These are phyloP conservation scores for Ceratobasidium sp. DNA, from an alignment of 1,284 basidiomycete genomes.

Conservation along the genomic window DNA sequence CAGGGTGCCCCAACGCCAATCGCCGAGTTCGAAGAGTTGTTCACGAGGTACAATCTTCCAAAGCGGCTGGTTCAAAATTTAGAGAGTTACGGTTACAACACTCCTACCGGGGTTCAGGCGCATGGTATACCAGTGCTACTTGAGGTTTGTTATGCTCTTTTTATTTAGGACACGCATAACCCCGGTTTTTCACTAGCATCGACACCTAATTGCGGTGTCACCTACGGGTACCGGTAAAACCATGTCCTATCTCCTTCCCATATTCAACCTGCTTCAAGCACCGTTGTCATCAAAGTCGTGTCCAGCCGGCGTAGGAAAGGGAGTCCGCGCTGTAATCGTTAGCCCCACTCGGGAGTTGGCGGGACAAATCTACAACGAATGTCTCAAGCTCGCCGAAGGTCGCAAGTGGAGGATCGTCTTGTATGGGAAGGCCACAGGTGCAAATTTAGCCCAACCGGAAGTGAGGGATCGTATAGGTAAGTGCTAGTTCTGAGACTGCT, in stretches of 20 bases:
- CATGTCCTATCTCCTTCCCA: constrained; percentile 85
- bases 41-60: constrained; percentile 66
- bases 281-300: constrained; percentile 63
- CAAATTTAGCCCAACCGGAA: constrained; percentile 72
- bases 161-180: constrained; percentile 54
- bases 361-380: constrained; percentile 95
- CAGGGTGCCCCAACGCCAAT: constrained; percentile 67
- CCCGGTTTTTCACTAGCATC: constrained; percentile 59
- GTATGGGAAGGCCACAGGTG: constrained; percentile 86
- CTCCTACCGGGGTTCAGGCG: constrained; percentile 79
- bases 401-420: constrained; percentile 86
- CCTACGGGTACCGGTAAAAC: constrained; percentile 97
- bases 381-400: constrained; percentile 81
- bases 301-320: constrained; percentile 60
- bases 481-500: constrained; percentile 7
- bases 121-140: constrained; percentile 78
- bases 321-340: constrained; percentile 83
- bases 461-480: constrained; percentile 78
- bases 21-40: constrained; percentile 68
- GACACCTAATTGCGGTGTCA: constrained; percentile 90
- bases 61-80: constrained; percentile 72
- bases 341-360: constrained; percentile 97
- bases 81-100: constrained; percentile 64
- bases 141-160: constrained; percentile 61
- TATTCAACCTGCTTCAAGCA: constrained; percentile 72